A percentile compares a stretch with the other conserved stretches of the same genome.
Conservation (phyloP, 129 eudicot species). For the Escallonia herrerae region DNA sequence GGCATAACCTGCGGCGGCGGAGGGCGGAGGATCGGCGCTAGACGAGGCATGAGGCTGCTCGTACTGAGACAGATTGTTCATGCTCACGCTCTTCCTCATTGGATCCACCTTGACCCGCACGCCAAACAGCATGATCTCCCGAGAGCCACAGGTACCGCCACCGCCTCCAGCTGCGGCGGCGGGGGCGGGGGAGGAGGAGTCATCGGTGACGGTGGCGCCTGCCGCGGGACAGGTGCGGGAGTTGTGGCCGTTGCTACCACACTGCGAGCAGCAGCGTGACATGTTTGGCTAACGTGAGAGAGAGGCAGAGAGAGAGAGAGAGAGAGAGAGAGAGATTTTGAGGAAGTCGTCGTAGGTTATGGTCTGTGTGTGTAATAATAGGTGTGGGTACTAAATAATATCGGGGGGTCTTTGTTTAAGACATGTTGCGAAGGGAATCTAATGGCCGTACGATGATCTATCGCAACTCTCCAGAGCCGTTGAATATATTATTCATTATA, state of each 20-base stretch:
- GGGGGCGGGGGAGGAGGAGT: conserved; percentile 6
- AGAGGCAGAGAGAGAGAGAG: background rate
- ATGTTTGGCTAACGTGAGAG: background rate
- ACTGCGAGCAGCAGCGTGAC: conserved; percentile 26
- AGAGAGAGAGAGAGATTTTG: background rate
- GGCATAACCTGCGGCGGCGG: conserved; percentile 52
- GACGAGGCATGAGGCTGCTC: conserved; percentile 34
- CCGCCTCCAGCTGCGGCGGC: background rate
- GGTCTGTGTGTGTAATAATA: background rate
- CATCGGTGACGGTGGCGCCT: conserved; percentile 2
- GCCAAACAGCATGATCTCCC: conserved; percentile 87
- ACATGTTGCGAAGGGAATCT: conserved; percentile 2
- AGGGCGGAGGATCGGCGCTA: conserved; percentile 8
- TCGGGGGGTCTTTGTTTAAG: background rate
- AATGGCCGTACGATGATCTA: conserved; percentile 4
- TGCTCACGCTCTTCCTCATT: conserved; percentile 93
- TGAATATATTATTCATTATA: no score
- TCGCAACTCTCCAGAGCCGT: no score
- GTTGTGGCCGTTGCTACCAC: conserved; percentile 27
- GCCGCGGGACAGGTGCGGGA: conserved; percentile 14
- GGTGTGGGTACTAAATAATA: background rate
- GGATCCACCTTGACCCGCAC: conserved; percentile 89
- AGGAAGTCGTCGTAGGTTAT: no score
- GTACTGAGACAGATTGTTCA: conserved; percentile 82
- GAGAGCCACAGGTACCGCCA: conserved; percentile 7